These are phyloP conservation scores for Pseudogymnoascus sp. DNA, from an alignment of 2,329 filamentous ascomycete genomes.

Conservation along the genomic window DNA sequence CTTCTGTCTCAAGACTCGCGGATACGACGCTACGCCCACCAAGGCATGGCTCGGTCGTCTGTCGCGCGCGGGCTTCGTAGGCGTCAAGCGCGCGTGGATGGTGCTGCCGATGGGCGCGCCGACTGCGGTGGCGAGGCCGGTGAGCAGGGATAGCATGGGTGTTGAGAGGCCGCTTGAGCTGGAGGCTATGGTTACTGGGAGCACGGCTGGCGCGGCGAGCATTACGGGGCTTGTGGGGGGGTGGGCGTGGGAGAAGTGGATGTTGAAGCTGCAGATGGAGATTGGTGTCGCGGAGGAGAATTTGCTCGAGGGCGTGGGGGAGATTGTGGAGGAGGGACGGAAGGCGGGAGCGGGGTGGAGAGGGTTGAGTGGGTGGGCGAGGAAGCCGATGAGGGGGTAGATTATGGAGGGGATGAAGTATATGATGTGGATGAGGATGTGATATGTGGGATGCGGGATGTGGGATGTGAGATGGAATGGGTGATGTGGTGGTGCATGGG, in stretches of 20 bases:
- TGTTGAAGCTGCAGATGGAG: constrained; percentile 79
- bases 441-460: background rate
- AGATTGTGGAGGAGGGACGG: constrained; percentile 55
- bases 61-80: constrained; percentile 64
- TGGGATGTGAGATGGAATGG: background rate
- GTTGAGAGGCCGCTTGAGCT: constrained; percentile 41
- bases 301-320: constrained; percentile 50
- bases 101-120: constrained; percentile 69
- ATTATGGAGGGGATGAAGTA: background rate
- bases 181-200: constrained; percentile 58
- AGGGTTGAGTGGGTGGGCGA: constrained; percentile 53
- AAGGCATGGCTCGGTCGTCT: constrained; percentile 72
- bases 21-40: constrained; percentile 80
- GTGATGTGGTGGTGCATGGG: background rate
- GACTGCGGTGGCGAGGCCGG: constrained; percentile 28
- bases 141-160: constrained; percentile 28
- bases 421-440: constrained; percentile 1
- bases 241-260: constrained; percentile 95
- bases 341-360: constrained; percentile 50
- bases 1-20: constrained; percentile 78
- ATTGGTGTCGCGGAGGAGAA: constrained; percentile 62
- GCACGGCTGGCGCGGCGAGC: constrained; percentile 61
- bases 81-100: constrained; percentile 78
- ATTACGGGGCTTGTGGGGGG: constrained; percentile 76
- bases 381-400: constrained; percentile 40